Percentiles rank a stretch among this genome's conserved stretches.
Evolutionary conservation across 345 rosid species (phyloP).

Genomic region (Dipteronia dyeriana): DNA sequence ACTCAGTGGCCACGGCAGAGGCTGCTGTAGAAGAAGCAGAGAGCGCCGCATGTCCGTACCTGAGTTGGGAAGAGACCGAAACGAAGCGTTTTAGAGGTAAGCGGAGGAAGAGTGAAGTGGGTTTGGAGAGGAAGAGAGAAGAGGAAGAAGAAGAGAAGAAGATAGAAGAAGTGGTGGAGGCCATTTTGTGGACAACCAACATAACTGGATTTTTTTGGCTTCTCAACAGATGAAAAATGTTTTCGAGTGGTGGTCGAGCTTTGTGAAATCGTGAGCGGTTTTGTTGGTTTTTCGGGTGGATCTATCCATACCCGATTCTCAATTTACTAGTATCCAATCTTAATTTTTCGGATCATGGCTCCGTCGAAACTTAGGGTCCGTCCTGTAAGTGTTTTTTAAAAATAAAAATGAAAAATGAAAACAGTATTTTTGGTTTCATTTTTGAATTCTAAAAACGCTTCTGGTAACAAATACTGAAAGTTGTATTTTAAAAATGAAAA

Average conservation of each 20-base stretch:
- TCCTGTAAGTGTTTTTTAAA: no score
- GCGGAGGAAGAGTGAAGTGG: conserved; percentile 29
- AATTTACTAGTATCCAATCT: neutral
- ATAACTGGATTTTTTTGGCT: neutral
- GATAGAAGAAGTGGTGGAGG: conserved; percentile 43
- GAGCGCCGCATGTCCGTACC: conserved; percentile 25
- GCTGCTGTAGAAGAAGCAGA: conserved; percentile 26
- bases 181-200: conserved; percentile 38
- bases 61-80: conserved; percentile 38
- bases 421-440: no score
- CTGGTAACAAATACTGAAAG: no score
- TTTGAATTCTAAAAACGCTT: no score
- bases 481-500: no score
- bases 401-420: no score
- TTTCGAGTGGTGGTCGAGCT: conserved; percentile 15
- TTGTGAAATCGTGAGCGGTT: neutral
- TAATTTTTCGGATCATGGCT: no score
- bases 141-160: conserved; percentile 39
- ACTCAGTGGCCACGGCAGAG: conserved; percentile 54
- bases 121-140: conserved; percentile 37
- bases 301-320: neutral
- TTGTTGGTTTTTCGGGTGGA: neutral
- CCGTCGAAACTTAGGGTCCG: no score
- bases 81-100: conserved; percentile 44
- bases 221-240: neutral